Evolutionary conservation across 345 rosid species (phyloP), one percentile per base, ranked within the genome.

Genomic region (Citrus maxima): DNA sequence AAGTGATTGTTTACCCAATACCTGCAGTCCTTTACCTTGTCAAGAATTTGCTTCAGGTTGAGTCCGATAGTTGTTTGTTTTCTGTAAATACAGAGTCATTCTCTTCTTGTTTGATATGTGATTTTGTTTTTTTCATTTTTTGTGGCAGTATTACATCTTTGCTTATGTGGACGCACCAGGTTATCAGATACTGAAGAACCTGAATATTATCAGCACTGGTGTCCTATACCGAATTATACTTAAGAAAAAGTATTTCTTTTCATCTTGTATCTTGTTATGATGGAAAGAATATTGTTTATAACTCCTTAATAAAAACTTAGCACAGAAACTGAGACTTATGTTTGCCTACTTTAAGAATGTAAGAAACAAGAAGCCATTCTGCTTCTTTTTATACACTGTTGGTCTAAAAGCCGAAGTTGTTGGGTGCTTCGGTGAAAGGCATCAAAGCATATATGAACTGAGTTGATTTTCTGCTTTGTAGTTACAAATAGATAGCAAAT

Each of bases 81-180:
- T 60, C 40, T 65, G 49, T 73, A 38, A 77, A 16, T 77, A 40
- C 73, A 25, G 21, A 10, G n/a, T 42, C 27, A 62, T 42, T 62
- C 49, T n/a, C 7, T 65, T 30, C 38, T 64, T 28, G 16, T 64
- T 64, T 62, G 35, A 18, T 30, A 65, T 32, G 12, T 65, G n/a
- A 65, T 32, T 65, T 4, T 65, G 2, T 67, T 24, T 32, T 67
- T 40, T 80, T 63, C 38, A 14, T 80, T 68, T 77, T 84, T 2
- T 78, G 67, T 86, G 82, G 90, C 90, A 93, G 98, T 96, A 96
- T 85, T 96, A 96, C 85, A 96, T 96, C 84, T 94, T 96, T 88
- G 95, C 99, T 18, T 96, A 96, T 70, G 97, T 93, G 65, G 97
- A 93, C 73, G 99, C 99, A 32, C 98, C 98, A 5, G 99, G 98